A percentile compares a stretch with the other conserved stretches of the same genome.
Evolutionary conservation across 331 rosid genomes (phyloP).

Genomic region (Malus hybrid): DNA sequence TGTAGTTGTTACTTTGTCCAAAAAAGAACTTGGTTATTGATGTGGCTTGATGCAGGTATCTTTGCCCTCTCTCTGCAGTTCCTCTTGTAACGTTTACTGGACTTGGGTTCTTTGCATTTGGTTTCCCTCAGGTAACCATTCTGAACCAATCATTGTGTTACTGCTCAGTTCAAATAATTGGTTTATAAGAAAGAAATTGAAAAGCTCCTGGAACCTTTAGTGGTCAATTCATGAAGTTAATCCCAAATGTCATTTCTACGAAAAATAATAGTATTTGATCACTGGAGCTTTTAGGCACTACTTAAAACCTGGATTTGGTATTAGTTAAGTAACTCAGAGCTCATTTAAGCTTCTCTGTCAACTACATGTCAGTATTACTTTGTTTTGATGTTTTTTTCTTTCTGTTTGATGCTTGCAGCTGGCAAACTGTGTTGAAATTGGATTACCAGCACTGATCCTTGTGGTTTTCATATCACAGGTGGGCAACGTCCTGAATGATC

Average conservation of each 20-base stretch:
- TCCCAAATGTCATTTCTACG: not conserved
- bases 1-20: constrained; percentile 6
- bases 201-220: not conserved
- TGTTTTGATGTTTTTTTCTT: not conserved
- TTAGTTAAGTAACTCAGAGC: not conserved
- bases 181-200: not conserved
- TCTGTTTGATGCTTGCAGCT: constrained; percentile 42
- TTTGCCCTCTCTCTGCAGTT: constrained; percentile 70
- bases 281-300: not conserved
- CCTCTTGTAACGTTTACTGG: constrained; percentile 91
- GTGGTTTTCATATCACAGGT: constrained; percentile 73
- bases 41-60: constrained; percentile 44
- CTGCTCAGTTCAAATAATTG: not conserved
- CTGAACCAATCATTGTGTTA: not conserved
- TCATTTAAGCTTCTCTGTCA: not conserved
- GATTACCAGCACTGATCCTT: constrained; percentile 75
- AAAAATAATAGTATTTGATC: not conserved
- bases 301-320: not conserved
- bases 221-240: not conserved
- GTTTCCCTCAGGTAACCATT: constrained; percentile 62
- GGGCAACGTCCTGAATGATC: constrained; percentile 7
- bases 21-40: constrained; percentile 6
- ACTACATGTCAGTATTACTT: not conserved
- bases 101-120: constrained; percentile 55
- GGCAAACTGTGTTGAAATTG: constrained; percentile 81